phyloP scores from a whole-genome alignment of 495 filamentous ascomycete genomes.

The Tetracladium marchalianum region DNA sequence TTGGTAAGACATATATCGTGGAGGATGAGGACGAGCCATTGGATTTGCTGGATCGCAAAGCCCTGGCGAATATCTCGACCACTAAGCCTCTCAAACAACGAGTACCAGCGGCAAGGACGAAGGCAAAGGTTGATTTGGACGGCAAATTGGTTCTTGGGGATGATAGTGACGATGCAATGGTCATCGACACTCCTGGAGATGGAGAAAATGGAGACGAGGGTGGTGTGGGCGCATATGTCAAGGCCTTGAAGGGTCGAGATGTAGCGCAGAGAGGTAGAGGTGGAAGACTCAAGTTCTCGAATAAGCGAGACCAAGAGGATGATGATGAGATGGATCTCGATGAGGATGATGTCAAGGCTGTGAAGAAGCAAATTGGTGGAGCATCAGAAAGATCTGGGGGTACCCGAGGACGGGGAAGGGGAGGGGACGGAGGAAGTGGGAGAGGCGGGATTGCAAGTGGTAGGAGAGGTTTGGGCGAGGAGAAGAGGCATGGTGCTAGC shows the following conservation, averaged over 20 bases:
- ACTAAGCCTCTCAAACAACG: conserved; percentile 63
- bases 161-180: conserved; percentile 46
- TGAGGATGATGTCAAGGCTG: conserved; percentile 42
- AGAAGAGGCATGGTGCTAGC: conserved; percentile 30
- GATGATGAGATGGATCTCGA: conserved; percentile 63
- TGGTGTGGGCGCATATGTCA: conserved; percentile 84
- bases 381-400: conserved; percentile 11
- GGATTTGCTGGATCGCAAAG: conserved; percentile 79
- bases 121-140: conserved; percentile 67
- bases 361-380: conserved; percentile 32
- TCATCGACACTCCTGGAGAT: conserved; percentile 42
- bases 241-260: conserved; percentile 78
- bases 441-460: conserved; percentile 34
- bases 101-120: conserved; percentile 39
- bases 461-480: conserved; percentile 36
- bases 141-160: conserved; percentile 77
- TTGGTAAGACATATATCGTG: conserved; percentile 70
- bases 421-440: conserved; percentile 24
- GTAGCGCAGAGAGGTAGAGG: conserved; percentile 70
- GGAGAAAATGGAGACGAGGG: conserved; percentile 37
- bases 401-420: conserved; percentile 20
- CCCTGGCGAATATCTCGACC: conserved; percentile 85
- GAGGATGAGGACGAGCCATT: conserved; percentile 91
- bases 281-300: conserved; percentile 81
- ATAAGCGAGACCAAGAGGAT: conserved; percentile 49